These are phyloP conservation scores for Tulasnella sp. DNA, from an alignment of 768 basidiomycete genomes.

Conservation along the genomic window DNA sequence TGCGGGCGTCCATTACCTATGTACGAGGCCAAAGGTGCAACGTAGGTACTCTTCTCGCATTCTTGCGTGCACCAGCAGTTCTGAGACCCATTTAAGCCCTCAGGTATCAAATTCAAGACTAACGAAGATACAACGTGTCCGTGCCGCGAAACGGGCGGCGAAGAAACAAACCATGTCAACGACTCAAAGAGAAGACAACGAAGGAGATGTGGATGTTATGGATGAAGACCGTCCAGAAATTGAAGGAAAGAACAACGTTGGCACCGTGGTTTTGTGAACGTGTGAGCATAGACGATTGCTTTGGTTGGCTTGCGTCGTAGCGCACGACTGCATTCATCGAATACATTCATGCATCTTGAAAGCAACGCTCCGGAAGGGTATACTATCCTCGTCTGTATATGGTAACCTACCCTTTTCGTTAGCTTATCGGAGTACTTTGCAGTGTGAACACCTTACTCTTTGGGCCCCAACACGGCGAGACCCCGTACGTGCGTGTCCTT, in stretches of 20 bases:
- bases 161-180: neutral
- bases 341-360: constrained; percentile 75
- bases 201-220: too few species aligned
- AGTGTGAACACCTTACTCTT: constrained; percentile 42
- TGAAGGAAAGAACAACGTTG: too few species aligned
- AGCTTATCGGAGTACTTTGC: neutral
- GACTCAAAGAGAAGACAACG: too few species aligned
- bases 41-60: neutral
- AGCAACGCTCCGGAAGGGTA: constrained; percentile 48
- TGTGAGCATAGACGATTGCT: too few species aligned
- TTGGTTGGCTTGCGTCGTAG: too few species aligned
- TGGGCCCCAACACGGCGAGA: constrained; percentile 70
- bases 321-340: too few species aligned
- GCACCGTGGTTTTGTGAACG: too few species aligned
- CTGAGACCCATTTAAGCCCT: neutral
- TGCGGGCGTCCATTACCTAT: neutral
- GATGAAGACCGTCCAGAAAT: too few species aligned
- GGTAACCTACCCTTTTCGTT: constrained; percentile 30
- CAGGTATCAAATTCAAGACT: constrained; percentile 10
- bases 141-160: constrained; percentile 7
- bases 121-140: neutral
- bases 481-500: constrained; percentile 98
- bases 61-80: neutral
- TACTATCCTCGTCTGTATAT: constrained; percentile 50
- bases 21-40: neutral